phyloP scores from a whole-genome alignment of 139 green algal genomes.

The Chlorella sp. region DNA sequence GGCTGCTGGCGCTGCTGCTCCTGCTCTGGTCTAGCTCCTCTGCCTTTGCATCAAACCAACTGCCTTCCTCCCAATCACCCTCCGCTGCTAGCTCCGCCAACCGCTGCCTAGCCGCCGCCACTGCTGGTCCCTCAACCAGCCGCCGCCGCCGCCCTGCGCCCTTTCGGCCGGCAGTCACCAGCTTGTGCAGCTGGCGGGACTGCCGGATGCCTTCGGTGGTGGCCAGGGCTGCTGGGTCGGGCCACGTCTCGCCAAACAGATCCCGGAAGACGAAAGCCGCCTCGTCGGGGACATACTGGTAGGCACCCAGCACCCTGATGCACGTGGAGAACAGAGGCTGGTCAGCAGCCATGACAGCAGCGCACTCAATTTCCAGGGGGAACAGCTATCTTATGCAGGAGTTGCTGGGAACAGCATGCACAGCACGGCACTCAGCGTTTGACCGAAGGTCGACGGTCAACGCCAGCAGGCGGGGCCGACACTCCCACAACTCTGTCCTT shows the following conservation, averaged over 20 bases:
- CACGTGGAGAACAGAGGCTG: too few species aligned
- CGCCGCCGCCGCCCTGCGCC: not conserved
- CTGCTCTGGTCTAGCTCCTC: not conserved
- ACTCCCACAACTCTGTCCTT: too few species aligned
- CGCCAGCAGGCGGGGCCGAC: too few species aligned
- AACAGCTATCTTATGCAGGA: too few species aligned
- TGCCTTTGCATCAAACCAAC: not conserved
- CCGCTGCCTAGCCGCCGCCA: not conserved
- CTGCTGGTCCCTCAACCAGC: not conserved
- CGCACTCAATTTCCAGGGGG: too few species aligned
- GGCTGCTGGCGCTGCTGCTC: not conserved
- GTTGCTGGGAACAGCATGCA: too few species aligned
- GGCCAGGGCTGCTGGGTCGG: not conserved
- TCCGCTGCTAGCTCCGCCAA: not conserved
- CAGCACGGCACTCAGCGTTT: too few species aligned
- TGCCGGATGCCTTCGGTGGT: not conserved
- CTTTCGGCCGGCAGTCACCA: not conserved
- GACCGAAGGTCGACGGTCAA: too few species aligned
- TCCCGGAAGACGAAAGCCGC: not conserved
- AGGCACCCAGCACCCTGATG: conserved; percentile 3
- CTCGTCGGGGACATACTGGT: not conserved
- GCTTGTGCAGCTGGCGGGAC: not conserved
- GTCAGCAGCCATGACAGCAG: too few species aligned
- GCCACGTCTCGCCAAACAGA: not conserved
- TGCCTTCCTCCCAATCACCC: too few species aligned